These are phyloP conservation scores for Saturnispora gosingensis DNA, from an alignment of 805 yeast genomes.

Conservation along the genomic window DNA sequence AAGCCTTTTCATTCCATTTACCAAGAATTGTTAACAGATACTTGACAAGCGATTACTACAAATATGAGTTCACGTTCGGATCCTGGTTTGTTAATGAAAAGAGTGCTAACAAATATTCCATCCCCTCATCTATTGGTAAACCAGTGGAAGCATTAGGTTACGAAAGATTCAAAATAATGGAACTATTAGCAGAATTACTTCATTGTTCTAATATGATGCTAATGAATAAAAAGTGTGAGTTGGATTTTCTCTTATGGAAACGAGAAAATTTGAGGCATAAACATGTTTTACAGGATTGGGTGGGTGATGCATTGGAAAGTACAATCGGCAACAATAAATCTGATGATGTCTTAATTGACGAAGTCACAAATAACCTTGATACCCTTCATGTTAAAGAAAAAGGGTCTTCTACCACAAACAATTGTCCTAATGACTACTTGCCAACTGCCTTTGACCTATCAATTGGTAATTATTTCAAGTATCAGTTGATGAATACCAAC, in stretches of 20 bases:
- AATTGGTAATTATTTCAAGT: slow-evolving; percentile 80
- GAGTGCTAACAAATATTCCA: slow-evolving; percentile 3
- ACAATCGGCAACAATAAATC: slow-evolving; percentile 7
- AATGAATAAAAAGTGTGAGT: slow-evolving; percentile 63
- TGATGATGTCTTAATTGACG: slow-evolving; percentile 12
- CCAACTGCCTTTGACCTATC: slow-evolving; percentile 22
- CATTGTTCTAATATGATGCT: slow-evolving; percentile 95
- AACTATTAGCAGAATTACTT: slow-evolving; percentile 81
- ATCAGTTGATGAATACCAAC: slow-evolving; percentile 60
- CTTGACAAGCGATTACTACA: slow-evolving; percentile 23
- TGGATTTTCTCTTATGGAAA: slow-evolving; percentile 51
- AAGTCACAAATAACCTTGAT: slow-evolving; percentile 15
- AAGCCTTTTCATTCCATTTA: slow-evolving; percentile 49
- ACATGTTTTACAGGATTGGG: slow-evolving; percentile 27
- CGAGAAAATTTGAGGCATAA: slow-evolving; percentile 64
- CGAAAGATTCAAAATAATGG: slow-evolving; percentile 82
- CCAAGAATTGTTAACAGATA: slow-evolving; percentile 25
- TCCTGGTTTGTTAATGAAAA: background rate
- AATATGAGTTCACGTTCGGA: slow-evolving; percentile 7
- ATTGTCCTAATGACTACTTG: background rate
- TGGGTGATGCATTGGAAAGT: slow-evolving; percentile 3
- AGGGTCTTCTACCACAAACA: background rate
- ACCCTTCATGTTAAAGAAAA: slow-evolving; percentile 14
- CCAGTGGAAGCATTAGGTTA: slow-evolving; percentile 70
- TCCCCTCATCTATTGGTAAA: slow-evolving; percentile 48